These are phyloP conservation scores for Sextonia rubra DNA, from an alignment of 164 flowering plant species.

Conservation along the genomic window DNA sequence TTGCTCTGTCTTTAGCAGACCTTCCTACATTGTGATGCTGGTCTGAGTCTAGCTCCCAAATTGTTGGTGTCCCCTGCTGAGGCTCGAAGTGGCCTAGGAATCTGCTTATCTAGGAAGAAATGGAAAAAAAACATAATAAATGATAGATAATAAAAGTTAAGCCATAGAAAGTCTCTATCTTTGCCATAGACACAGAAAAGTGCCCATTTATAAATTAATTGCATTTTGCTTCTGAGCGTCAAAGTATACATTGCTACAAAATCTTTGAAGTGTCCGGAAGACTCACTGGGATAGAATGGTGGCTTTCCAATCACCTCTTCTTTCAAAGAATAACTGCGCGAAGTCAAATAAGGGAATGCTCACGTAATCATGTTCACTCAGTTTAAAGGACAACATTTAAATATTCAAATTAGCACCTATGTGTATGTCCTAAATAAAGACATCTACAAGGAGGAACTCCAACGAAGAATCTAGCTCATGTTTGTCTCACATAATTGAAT, in stretches of 20 bases:
- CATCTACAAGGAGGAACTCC: too few species aligned
- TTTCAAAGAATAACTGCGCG: conserved; percentile 74
- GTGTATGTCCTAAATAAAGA: too few species aligned
- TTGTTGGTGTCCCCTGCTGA: conserved; percentile 66
- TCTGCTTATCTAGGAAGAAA: conserved; percentile 31
- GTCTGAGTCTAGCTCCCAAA: conserved; percentile 89
- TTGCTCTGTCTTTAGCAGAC: conserved; percentile 38
- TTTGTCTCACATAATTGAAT: too few species aligned
- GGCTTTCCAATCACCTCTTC: conserved; percentile 93
- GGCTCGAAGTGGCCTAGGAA: conserved; percentile 93
- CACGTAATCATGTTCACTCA: too few species aligned
- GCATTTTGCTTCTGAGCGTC: conserved; percentile 94
- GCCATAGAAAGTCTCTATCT: too few species aligned
- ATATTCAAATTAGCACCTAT: too few species aligned
- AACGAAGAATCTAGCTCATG: too few species aligned
- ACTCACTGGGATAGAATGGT: conserved; percentile 84
- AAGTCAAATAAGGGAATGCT: too few species aligned
- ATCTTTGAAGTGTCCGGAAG: conserved; percentile 78
- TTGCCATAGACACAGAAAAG: too few species aligned
- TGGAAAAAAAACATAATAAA: background rate
- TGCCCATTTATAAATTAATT: conserved; percentile 71
- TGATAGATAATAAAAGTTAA: background rate
- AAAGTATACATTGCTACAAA: conserved; percentile 81
- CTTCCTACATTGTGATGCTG: conserved; percentile 59
- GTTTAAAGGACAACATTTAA: too few species aligned